Evolutionary conservation across 129 eudicot species (phyloP).

Genomic region (Tagetes patula): DNA sequence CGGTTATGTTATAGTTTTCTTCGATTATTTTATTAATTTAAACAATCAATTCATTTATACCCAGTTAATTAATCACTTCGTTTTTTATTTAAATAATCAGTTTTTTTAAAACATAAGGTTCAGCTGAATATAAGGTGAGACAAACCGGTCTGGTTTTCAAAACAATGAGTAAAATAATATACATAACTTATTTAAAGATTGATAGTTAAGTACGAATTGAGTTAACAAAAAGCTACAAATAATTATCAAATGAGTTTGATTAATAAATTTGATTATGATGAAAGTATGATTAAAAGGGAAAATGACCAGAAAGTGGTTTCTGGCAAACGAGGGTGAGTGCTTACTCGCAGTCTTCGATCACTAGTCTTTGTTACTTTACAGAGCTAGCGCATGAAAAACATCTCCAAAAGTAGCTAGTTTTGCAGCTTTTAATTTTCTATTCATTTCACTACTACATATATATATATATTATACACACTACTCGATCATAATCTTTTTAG

Average conservation of each 20-base stretch:
- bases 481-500: background rate
- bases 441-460: background rate
- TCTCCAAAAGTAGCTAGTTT: slow-evolving; percentile 26
- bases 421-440: slow-evolving; percentile 30
- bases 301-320: slow-evolving; percentile 39
- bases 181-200: background rate
- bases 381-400: slow-evolving; percentile 33
- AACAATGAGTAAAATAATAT: background rate
- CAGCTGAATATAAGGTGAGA: no score
- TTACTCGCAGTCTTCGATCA: slow-evolving; percentile 17
- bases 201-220: background rate
- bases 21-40: no score
- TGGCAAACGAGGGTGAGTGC: slow-evolving; percentile 36
- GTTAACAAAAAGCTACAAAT: background rate
- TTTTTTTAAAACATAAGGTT: no score
- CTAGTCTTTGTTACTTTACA: slow-evolving; percentile 26
- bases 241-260: background rate
- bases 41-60: no score
- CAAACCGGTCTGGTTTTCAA: background rate
- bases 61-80: no score
- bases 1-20: no score
- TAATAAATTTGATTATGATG: slow-evolving; percentile 27
- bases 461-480: slow-evolving; percentile 6
- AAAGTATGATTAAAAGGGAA: slow-evolving; percentile 37
- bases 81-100: no score